Evolutionary conservation across 1,284 basidiomycete genomes (phyloP).

Genomic region (Ustilago crameri): DNA sequence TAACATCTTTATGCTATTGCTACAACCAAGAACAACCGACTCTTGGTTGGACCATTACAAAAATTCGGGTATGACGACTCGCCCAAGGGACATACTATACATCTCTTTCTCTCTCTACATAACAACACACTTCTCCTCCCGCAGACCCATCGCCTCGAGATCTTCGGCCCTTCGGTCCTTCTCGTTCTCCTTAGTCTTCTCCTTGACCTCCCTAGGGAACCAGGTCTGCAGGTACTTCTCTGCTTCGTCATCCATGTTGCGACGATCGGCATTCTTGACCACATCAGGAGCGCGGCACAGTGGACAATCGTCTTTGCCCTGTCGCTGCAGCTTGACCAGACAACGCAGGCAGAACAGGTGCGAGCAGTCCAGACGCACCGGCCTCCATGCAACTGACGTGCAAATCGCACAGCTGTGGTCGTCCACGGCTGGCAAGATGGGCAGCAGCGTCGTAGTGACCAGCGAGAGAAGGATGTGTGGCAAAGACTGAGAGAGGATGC

Average conservation of each 20-base stretch:
- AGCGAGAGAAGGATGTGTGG: constrained; percentile 85
- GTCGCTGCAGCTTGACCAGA: constrained; percentile 92
- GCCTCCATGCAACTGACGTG: constrained; percentile 69
- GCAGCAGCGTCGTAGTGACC: constrained; percentile 83
- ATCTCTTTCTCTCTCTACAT: constrained; percentile 8
- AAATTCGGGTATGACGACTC: neutral
- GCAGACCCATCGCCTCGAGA: constrained; percentile 75
- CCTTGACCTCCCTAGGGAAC: constrained; percentile 86
- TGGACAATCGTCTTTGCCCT: constrained; percentile 82
- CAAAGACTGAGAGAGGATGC: constrained; percentile 69
- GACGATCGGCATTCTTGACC: constrained; percentile 60
- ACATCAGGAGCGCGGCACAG: constrained; percentile 73
- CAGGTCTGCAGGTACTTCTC: constrained; percentile 89
- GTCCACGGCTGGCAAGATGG: constrained; percentile 84
- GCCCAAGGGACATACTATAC: neutral
- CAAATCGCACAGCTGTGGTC: constrained; percentile 73
- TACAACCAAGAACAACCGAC: neutral
- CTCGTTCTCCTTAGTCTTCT: constrained; percentile 82
- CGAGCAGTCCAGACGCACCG: constrained; percentile 81
- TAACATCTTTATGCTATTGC: neutral
- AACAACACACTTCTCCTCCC: constrained; percentile 61
- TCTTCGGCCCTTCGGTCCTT: constrained; percentile 80
- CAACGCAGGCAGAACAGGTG: constrained; percentile 93
- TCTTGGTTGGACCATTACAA: neutral
- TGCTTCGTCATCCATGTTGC: constrained; percentile 80